Evolutionary conservation across 305 asterid genomes (phyloP).

Genomic region (Solanum hybrid): DNA sequence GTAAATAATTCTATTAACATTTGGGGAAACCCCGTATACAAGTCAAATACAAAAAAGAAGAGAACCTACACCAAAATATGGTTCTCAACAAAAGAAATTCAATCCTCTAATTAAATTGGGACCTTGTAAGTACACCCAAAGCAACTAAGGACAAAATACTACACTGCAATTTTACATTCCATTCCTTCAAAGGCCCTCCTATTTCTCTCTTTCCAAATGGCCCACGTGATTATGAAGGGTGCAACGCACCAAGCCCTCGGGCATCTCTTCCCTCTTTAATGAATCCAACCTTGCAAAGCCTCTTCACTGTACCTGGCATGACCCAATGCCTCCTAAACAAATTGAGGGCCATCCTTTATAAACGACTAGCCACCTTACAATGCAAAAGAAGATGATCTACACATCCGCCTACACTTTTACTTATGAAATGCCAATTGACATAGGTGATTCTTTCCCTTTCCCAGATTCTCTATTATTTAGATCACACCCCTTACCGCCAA

Average conservation of each 20-base stretch:
- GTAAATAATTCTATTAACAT: neutral
- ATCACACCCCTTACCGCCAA: too few species aligned
- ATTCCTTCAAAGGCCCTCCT: neutral
- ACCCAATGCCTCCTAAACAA: too few species aligned
- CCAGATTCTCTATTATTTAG: too few species aligned
- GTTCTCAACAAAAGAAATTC: neutral
- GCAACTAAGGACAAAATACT: neutral
- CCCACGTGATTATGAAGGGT: neutral
- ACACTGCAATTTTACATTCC: neutral
- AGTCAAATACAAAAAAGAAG: neutral
- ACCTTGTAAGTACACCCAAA: neutral
- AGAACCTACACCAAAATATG: neutral
- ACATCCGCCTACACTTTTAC: too few species aligned
- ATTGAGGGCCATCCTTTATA: too few species aligned
- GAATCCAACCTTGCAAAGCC: too few species aligned
- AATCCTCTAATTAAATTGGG: neutral
- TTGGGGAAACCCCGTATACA: neutral
- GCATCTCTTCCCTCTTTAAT: too few species aligned
- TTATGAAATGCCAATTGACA: too few species aligned
- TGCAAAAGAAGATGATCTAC: too few species aligned
- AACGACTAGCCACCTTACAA: too few species aligned
- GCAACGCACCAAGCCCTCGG: neutral
- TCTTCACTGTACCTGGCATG: too few species aligned
- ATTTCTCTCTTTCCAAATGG: neutral
- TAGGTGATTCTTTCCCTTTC: too few species aligned